phyloP scores from a whole-genome alignment of 1,139 yeast species.

The Suhomyces atakaporum region DNA sequence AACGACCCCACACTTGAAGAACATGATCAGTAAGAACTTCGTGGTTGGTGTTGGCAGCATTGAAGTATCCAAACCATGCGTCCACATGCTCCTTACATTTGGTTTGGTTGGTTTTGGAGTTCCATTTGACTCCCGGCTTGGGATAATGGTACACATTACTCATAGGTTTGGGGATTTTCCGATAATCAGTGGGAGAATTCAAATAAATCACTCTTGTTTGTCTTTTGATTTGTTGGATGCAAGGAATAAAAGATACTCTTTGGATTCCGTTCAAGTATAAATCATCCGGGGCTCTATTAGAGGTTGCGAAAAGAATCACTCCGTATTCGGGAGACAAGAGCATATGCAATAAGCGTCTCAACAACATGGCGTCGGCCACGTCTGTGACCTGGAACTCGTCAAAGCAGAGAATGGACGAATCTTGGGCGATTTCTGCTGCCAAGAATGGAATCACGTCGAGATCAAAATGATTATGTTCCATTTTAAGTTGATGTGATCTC shows the following conservation, averaged over 20 bases:
- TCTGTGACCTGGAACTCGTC: constrained; percentile 97
- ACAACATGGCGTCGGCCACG: constrained; percentile 96
- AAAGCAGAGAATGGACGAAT: constrained; percentile 80
- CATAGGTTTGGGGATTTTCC: constrained; percentile 82
- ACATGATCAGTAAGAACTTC: constrained; percentile 35
- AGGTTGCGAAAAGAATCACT: constrained; percentile 85
- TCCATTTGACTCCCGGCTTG: constrained; percentile 58
- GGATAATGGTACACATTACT: constrained; percentile 82
- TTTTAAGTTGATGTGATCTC: constrained; percentile 74
- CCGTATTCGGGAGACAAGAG: constrained; percentile 72
- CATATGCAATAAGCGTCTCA: constrained; percentile 70
- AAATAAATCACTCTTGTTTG: constrained; percentile 76
- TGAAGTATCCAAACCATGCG: constrained; percentile 78
- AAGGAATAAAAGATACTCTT: constrained; percentile 86
- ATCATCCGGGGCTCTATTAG: constrained; percentile 94
- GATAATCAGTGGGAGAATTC: constrained; percentile 90
- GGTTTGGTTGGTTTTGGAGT: constrained; percentile 51
- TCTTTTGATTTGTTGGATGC: constrained; percentile 75
- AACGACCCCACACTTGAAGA: constrained; percentile 85
- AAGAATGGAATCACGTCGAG: constrained; percentile 82
- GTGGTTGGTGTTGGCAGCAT: constrained; percentile 48
- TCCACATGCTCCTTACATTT: constrained; percentile 64
- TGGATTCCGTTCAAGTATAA: constrained; percentile 92
- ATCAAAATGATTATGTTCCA: constrained; percentile 56
- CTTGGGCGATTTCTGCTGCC: constrained; percentile 79